Base-by-base conservation (phyloP, 805 yeast species). In the Yamadazyma philogaea region DNA sequence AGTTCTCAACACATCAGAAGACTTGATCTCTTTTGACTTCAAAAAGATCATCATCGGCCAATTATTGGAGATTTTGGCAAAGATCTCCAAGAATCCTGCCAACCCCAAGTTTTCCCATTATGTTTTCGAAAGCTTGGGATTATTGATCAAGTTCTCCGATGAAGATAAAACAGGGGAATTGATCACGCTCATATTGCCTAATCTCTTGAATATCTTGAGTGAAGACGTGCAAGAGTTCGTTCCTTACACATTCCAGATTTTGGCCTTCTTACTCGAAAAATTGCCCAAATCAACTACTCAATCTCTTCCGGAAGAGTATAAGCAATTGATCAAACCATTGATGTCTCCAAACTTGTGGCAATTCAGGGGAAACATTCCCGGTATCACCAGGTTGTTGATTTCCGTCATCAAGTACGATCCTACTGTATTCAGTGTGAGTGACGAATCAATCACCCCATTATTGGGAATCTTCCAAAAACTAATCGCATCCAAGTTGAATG, bases 391-490 rank as follows among this genome's bases (percentile, higher is more conserved):
- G 52, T 69, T 93, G 39, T 68, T 93, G 30, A 75, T 80, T 42
- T 81, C 87, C 6, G 81, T 91, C 16, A 64, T 84, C 26, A 62
- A 62, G 34, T 79, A 75, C 35, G 74, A 74, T 38, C 68, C 77
- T 2, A 37, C 55, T 2, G 55, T 63, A 1, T 75, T 77, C 48
- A 63, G 65, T 3, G 50, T 55, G 15, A 55, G 55, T 17, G 64
- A 49, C 6, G 58, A 55, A 21, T 40, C 40, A n/a, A 60, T 88
- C 32, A 77, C 85, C 27, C 96, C 97, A 3, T 77, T 93, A 22
- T 69, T 93, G 31, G 99, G 99, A 30, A 96, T 93, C n/a, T 95
- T 87, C 72, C 99, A 95, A 66, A 88, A 90, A 60, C 70, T 93
- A 50, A 79, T 93, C 39, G 81, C 96, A 1, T 87, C 97, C 0